A percentile compares a stretch with the other conserved stretches of the same genome.
Evolutionary conservation across 257 asterid species (phyloP).

Genomic region (Agastache rugosa): DNA sequence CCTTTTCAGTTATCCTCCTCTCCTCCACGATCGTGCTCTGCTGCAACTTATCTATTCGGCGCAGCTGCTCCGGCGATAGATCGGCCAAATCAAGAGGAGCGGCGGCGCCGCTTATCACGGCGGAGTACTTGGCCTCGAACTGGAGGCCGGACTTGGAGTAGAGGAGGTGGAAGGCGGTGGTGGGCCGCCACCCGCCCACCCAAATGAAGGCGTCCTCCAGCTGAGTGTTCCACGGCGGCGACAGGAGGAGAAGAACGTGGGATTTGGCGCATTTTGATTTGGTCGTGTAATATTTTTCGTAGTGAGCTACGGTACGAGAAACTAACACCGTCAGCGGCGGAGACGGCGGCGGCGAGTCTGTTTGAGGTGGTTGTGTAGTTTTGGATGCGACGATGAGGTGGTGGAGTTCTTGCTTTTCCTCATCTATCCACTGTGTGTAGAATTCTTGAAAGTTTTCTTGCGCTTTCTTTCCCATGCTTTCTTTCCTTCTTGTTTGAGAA

Average conservation of each 20-base stretch:
- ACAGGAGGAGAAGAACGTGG: conserved; percentile 37
- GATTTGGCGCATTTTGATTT: conserved; percentile 40
- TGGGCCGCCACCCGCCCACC: conserved; percentile 74
- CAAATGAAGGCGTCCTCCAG: conserved; percentile 57
- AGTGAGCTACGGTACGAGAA: conserved; percentile 34
- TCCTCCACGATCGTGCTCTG: conserved; percentile 41
- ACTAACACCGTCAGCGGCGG: conserved; percentile 27
- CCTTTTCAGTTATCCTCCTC: conserved; percentile 41
- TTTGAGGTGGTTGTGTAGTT: background rate
- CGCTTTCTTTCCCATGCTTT: background rate
- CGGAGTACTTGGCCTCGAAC: conserved; percentile 39
- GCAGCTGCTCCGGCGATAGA: conserved; percentile 42
- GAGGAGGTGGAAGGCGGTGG: conserved; percentile 56
- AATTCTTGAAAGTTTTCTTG: background rate
- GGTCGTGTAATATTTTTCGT: conserved; percentile 43
- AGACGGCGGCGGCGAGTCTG: background rate
- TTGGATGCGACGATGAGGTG: conserved; percentile 1
- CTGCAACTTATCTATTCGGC: conserved; percentile 42
- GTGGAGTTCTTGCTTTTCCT: conserved; percentile 1
- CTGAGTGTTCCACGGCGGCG: conserved; percentile 49
- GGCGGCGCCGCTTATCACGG: conserved; percentile 10
- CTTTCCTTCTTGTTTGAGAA: background rate
- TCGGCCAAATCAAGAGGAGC: conserved; percentile 32
- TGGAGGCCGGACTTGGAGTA: conserved; percentile 55
- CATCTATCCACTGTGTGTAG: background rate